Base-by-base conservation (phyloP, 2,329 filamentous ascomycete genomes). In the Talaromyces funiculosus region DNA sequence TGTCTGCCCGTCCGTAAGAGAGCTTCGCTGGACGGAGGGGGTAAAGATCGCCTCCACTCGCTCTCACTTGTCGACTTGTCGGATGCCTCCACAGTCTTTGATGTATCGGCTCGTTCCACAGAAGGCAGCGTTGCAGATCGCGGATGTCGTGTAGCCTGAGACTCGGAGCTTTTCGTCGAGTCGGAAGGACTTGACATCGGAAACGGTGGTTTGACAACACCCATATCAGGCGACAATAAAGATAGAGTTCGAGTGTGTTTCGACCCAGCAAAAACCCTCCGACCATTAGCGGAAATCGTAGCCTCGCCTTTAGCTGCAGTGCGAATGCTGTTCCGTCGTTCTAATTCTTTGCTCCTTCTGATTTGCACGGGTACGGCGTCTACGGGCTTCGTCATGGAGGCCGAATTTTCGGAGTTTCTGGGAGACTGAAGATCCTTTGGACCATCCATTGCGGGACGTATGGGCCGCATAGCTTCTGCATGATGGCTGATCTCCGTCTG, bases 321-420 rank as follows among this genome's bases (percentile, higher is more conserved):
- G 61, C 91, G 78, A 47, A 92, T 75, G 7, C 88, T 84, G 71
- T 87, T 90, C 63, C 88, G 84, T 66, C 90, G 82, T 66, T 93
- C 90, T 66, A 90, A 75, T 67, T 96, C 92, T 61, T 73, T 73
- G 65, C 76, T 80, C 53, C 73, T 66, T 59, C 73, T 70, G n/a
- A 68, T 67, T 45, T 74, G 73, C 4, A 68, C 64, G 8, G 67
- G 38, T 20, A 53, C 51, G 6, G 53, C 22, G 24, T 62, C 61
- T 45, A 37, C 29, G 18, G 53, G 45, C 1, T 16, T 45, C 3
- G 24, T 49, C 12, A 26, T 57, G 12, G 43, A 37, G 6, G 40
- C 49, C 12, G 33, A 3, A 18, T 10, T 8, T n/a, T 58, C 55
- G 29, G 54, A 49, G 37, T 40, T n/a, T 20, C 42, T 54, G 10